A percentile compares a stretch with the other conserved stretches of the same genome.
Evolutionary conservation across 768 basidiomycete species (phyloP).

Genomic region (Dioszegia hungarica): DNA sequence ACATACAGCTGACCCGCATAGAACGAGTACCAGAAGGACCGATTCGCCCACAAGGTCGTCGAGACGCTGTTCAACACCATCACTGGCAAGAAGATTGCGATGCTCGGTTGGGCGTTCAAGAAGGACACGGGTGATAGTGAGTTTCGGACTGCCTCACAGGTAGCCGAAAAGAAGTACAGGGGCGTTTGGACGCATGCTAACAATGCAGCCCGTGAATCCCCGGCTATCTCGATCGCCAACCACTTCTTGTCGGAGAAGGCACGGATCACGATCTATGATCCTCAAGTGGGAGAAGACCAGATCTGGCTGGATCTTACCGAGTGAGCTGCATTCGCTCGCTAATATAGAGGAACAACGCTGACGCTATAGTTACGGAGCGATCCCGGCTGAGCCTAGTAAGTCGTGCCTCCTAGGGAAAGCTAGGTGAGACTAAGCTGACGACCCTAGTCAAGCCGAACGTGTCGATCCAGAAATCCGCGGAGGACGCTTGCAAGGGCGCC

Average conservation of each 20-base stretch:
- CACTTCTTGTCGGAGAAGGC: constrained; percentile 91
- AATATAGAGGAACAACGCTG: constrained; percentile 57
- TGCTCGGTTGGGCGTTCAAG: constrained; percentile 98
- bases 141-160: no score
- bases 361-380: constrained; percentile 51
- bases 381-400: constrained; percentile 65
- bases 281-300: constrained; percentile 73
- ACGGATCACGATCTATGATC: constrained; percentile 82
- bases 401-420: constrained; percentile 15
- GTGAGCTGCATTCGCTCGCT: constrained; percentile 57
- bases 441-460: constrained; percentile 84
- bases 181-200: no score
- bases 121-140: constrained; percentile 91
- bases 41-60: constrained; percentile 93
- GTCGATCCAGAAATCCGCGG: constrained; percentile 66
- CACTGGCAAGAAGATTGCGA: constrained; percentile 70
- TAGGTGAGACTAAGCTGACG: background rate
- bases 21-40: constrained; percentile 94
- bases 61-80: constrained; percentile 94
- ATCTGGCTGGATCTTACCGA: constrained; percentile 61
- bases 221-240: constrained; percentile 86
- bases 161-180: no score
- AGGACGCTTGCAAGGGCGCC: constrained; percentile 80
- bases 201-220: constrained; percentile 71
- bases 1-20: constrained; percentile 3